Evolutionary conservation across 345 rosid species (phyloP).

Genomic region (Diplotaxis tenuifolia): DNA sequence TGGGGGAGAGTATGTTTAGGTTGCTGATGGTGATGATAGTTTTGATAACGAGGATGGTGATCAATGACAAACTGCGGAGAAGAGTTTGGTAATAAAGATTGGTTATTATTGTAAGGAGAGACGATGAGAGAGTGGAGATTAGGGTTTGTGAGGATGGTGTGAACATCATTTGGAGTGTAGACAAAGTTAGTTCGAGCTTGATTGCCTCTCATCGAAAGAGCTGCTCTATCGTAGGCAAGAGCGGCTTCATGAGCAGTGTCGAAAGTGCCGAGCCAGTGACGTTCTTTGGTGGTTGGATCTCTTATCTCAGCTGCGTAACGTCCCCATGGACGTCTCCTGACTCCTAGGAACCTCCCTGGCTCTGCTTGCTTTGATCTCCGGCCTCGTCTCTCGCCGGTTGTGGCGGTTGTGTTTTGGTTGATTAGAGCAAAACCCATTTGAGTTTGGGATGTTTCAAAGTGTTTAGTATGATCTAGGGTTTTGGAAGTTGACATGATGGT

Average conservation of each 20-base stretch:
- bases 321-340: slow-evolving; percentile 93
- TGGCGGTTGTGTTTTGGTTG: slow-evolving; percentile 47
- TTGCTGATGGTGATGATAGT: slow-evolving; percentile 23
- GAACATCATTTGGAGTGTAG: slow-evolving; percentile 47
- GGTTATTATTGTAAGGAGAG: slow-evolving; percentile 52
- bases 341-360: slow-evolving; percentile 90
- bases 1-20: slow-evolving; percentile 29
- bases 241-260: slow-evolving; percentile 98
- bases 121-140: slow-evolving; percentile 41
- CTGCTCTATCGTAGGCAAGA: slow-evolving; percentile 93
- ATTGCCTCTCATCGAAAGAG: slow-evolving; percentile 92
- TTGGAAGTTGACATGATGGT: slow-evolving; percentile 36
- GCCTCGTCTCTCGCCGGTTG: slow-evolving; percentile 58
- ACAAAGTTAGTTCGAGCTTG: slow-evolving; percentile 90
- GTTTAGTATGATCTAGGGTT: slow-evolving; percentile 34
- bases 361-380: slow-evolving; percentile 81
- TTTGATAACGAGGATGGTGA: slow-evolving; percentile 33
- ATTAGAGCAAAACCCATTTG: slow-evolving; percentile 49
- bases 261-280: slow-evolving; percentile 97
- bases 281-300: slow-evolving; percentile 94
- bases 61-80: slow-evolving; percentile 39
- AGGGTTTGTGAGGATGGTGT: slow-evolving; percentile 42
- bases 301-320: slow-evolving; percentile 94
- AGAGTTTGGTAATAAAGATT: slow-evolving; percentile 45
- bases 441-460: slow-evolving; percentile 35